These are phyloP conservation scores for Drosera spatulata DNA, from an alignment of 179 eudicot species.

Conservation along the genomic window DNA sequence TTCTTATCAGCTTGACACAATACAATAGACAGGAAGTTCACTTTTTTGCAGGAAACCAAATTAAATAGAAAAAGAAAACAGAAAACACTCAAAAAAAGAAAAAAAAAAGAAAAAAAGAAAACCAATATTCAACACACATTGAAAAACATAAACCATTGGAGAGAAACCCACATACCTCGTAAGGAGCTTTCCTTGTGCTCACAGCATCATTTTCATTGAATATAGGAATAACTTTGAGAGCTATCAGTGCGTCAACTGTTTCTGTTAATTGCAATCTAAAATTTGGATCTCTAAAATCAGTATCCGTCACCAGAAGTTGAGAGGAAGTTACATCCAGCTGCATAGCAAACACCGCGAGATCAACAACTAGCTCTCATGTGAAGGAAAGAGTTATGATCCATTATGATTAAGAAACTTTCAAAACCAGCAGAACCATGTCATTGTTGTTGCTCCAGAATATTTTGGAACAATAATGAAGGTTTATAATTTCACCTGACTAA, in stretches of 20 bases:
- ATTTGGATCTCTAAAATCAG: conserved; percentile 73
- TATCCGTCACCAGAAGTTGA: conserved; percentile 94
- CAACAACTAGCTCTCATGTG: background rate
- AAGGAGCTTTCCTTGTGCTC: conserved; percentile 92
- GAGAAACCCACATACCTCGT: conserved; percentile 47
- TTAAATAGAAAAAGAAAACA: background rate
- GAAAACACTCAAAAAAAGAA: background rate
- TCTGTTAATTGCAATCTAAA: conserved; percentile 69
- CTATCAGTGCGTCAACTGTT: conserved; percentile 55
- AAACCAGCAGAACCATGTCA: background rate
- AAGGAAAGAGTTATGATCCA: background rate
- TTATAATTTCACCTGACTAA: conserved; percentile 65
- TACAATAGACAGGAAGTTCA: too few species aligned
- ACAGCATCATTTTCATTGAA: conserved; percentile 93
- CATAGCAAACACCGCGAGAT: conserved; percentile 4
- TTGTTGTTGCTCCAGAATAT: background rate
- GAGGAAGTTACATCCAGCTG: conserved; percentile 95
- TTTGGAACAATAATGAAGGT: background rate
- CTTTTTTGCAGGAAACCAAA: too few species aligned
- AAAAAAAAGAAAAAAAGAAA: background rate
- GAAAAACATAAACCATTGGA: background rate
- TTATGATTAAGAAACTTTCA: background rate
- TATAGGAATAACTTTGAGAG: conserved; percentile 68
- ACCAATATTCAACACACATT: background rate
- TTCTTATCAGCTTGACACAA: too few species aligned